Base-by-base conservation (phyloP, 108 stramenopile genomes). In the Ochromonas danica region DNA sequence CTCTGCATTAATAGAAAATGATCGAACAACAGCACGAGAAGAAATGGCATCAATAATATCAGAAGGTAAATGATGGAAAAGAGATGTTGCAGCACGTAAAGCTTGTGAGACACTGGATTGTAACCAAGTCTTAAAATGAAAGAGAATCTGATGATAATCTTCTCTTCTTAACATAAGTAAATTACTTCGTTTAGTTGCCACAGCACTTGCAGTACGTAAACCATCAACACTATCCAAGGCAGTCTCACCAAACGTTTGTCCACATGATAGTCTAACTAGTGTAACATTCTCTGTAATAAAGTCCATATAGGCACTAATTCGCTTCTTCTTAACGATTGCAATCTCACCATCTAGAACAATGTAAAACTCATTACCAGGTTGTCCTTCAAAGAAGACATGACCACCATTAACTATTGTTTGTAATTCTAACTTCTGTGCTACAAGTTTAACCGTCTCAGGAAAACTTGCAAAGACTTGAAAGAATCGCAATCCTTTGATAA, bases 301-400 rank as follows among this genome's bases (percentile, higher is more conserved):
- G 17, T 22, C 63, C 10, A 31, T 31, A 14, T 35, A 67, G 3
- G 31, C 6, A 33, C 35, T 28, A 6, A 67, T 10, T 33, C 6
- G 3, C 31, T 33, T 67, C 10, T 6, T 28, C 25, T 67, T 67
- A 10, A 28, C 25, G 17, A 67, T 67, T 6, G 63, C 35, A 67
- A 67, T 36, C 25, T 67, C 63, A 35, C 63, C 63, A 31, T 67
- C 63, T 36, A 67, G 31, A 67, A 67, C 25, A 36, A 67, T 67
- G 35, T 31, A 67, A 25, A 67, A 67, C 3, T 35, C 14, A 67
- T 31, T 10, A 36, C 63, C 63, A 28, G 63, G 31, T 28, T 67
- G 33, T 28, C 63, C 63, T 67, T 67, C 63, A 31, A 6, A 3
- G 31, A 67, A 67, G 31, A 67, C 63, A 67, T 14, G 3, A 14